These are phyloP conservation scores for Agarophyton chilense DNA, from an alignment of 23 red algal genomes.

Conservation along the genomic window DNA sequence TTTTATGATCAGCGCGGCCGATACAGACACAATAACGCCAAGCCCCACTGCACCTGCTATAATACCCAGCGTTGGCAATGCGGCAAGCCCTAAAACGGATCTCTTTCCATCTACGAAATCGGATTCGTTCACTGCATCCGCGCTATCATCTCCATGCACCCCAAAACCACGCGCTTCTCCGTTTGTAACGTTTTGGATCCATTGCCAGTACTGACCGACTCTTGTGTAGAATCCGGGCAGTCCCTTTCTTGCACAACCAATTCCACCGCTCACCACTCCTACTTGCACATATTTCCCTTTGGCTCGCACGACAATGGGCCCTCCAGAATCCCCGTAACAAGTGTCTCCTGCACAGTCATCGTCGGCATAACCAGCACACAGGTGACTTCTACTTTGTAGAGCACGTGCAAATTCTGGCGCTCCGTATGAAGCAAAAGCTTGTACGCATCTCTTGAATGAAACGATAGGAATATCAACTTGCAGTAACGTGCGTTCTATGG, in stretches of 20 bases:
- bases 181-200: slow-evolving; percentile 33
- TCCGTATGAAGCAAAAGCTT: slow-evolving; percentile 29
- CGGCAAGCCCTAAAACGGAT: not conserved
- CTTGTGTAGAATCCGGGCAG: slow-evolving; percentile 56
- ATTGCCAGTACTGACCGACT: slow-evolving; percentile 38
- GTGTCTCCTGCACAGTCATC: slow-evolving; percentile 57
- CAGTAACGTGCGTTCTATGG: not conserved
- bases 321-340: slow-evolving; percentile 62
- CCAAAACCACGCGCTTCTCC: not conserved
- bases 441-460: slow-evolving; percentile 19
- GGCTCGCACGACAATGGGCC: slow-evolving; percentile 17
- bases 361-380: slow-evolving; percentile 58
- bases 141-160: slow-evolving; percentile 17
- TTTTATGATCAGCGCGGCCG: not conserved
- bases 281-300: slow-evolving; percentile 21
- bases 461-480: slow-evolving; percentile 55
- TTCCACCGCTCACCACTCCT: slow-evolving; percentile 39
- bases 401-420: slow-evolving; percentile 31
- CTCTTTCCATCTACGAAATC: not conserved
- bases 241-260: slow-evolving; percentile 54
- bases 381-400: slow-evolving; percentile 32
- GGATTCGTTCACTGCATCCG: not conserved
- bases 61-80: not conserved
- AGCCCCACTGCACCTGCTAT: not conserved
- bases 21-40: not conserved